Percentiles rank a stretch among this genome's conserved stretches.
phyloP scores from a whole-genome alignment of 257 asterid species.

The Solanum clarkiae region DNA sequence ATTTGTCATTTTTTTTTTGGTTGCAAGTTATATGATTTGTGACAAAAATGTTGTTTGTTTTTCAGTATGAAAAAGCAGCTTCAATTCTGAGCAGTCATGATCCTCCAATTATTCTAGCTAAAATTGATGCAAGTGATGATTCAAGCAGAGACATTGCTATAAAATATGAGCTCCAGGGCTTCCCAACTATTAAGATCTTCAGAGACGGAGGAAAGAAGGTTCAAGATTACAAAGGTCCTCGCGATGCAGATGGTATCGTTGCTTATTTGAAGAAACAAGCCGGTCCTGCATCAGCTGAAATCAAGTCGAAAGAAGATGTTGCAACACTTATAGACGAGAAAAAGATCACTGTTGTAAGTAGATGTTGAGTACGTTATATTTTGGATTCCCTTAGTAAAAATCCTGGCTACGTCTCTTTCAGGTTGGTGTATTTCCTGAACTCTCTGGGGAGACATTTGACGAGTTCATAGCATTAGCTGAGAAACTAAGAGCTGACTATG shows the following conservation, averaged over 20 bases:
- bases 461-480: slow-evolving; percentile 53
- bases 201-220: slow-evolving; percentile 50
- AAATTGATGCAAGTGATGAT: slow-evolving; percentile 60
- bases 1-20: background rate
- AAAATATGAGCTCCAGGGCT: slow-evolving; percentile 54
- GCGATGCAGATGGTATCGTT: slow-evolving; percentile 72
- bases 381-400: background rate
- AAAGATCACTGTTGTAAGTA: slow-evolving; percentile 41
- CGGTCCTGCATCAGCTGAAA: slow-evolving; percentile 76
- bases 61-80: slow-evolving; percentile 83
- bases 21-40: background rate
- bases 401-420: background rate
- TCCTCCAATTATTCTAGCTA: slow-evolving; percentile 60
- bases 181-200: slow-evolving; percentile 73
- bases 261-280: slow-evolving; percentile 60
- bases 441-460: slow-evolving; percentile 54
- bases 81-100: slow-evolving; percentile 52
- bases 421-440: slow-evolving; percentile 71
- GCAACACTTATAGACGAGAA: slow-evolving; percentile 35
- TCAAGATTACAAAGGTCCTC: slow-evolving; percentile 79
- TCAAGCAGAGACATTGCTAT: slow-evolving; percentile 40
- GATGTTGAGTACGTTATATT: no score
- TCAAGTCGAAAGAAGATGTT: slow-evolving; percentile 54
- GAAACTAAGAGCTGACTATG: slow-evolving; percentile 62
- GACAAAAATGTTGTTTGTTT: background rate